Evolutionary conservation across 1,139 yeast species (phyloP).

Genomic region (Protomyces lactucae-debilis): DNA sequence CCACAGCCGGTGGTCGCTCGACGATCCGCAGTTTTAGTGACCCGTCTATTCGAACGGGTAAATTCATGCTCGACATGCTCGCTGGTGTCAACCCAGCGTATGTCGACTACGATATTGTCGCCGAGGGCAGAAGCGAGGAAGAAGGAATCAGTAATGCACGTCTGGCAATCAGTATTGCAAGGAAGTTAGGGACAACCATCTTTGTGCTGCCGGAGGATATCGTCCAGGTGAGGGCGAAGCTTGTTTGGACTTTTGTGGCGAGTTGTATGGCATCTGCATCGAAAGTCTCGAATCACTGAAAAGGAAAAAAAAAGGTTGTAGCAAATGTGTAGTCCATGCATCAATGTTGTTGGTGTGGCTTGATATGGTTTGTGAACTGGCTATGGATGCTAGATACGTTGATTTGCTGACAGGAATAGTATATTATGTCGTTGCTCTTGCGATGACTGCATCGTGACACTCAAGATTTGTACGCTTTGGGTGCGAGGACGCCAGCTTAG

Average conservation of each 20-base stretch:
- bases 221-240: constrained; percentile 88
- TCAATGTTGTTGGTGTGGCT: too few species aligned
- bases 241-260: constrained; percentile 90
- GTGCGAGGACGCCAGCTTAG: too few species aligned
- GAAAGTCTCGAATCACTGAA: not conserved
- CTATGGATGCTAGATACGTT: too few species aligned
- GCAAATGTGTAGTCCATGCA: too few species aligned
- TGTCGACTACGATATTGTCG: constrained; percentile 88
- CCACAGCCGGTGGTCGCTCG: constrained; percentile 61
- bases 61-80: constrained; percentile 80
- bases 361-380: too few species aligned
- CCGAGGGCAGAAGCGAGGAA: constrained; percentile 71
- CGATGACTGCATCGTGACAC: too few species aligned
- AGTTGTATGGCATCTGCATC: constrained; percentile 59
- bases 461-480: too few species aligned
- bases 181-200: constrained; percentile 94
- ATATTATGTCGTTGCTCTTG: too few species aligned
- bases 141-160: constrained; percentile 85
- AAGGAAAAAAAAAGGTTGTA: too few species aligned
- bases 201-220: constrained; percentile 99
- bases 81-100: constrained; percentile 95
- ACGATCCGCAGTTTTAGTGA: constrained; percentile 82
- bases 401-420: too few species aligned
- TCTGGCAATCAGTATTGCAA: constrained; percentile 94
- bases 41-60: constrained; percentile 65